Evolutionary conservation across 1,284 basidiomycete species (phyloP), one percentile per base, ranked within the genome.

Genomic region (Puccinia coronata): DNA sequence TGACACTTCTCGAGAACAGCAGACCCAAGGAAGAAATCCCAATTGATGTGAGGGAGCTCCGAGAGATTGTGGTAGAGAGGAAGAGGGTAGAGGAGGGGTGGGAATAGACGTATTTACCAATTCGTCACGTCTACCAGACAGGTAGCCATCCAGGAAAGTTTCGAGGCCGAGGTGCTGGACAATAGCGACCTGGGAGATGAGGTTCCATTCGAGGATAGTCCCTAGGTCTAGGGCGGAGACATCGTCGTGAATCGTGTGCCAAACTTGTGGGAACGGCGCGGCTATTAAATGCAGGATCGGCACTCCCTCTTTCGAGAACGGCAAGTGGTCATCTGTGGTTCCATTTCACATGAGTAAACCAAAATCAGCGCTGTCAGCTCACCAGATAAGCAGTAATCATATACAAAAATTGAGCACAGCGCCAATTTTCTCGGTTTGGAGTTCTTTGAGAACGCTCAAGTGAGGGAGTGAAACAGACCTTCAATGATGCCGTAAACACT

Each of bases 281-380:
- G 96, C 88, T 82, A 99, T 99, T 72, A 99, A 85, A 86, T 99
- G 97, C 82, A 99, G 87, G 70, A 98, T 88, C 80, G 91, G 94
- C 25, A 99, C 95, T 8, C 96, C 97, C 75, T 89, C 87, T 51
- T 88, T 87, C 63, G 97, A 85, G 87, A 99, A 99, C 20, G 97
- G 97, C 36, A 95, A 86, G 86, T 99, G 97, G 87, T 99, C 97
- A 86, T 99, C 61, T 63, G 61, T 1, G 36, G 9, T 12, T 36
- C 97, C 59, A 91, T n/a, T n/a, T n/a, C n/a, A n/a, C n/a, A n/a
- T n/a, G n/a, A n/a, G n/a, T n/a, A n/a, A n/a, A n/a, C n/a, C n/a
- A n/a, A n/a, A n/a, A n/a, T n/a, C n/a, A n/a, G n/a, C n/a, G n/a
- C n/a, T n/a, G n/a, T n/a, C n/a, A n/a, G n/a, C n/a, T n/a, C n/a